Percentiles rank a stretch among this genome's conserved stretches.
These are phyloP conservation scores for Starmerella davenportii DNA, from an alignment of 805 yeast genomes.

Conservation along the genomic window DNA sequence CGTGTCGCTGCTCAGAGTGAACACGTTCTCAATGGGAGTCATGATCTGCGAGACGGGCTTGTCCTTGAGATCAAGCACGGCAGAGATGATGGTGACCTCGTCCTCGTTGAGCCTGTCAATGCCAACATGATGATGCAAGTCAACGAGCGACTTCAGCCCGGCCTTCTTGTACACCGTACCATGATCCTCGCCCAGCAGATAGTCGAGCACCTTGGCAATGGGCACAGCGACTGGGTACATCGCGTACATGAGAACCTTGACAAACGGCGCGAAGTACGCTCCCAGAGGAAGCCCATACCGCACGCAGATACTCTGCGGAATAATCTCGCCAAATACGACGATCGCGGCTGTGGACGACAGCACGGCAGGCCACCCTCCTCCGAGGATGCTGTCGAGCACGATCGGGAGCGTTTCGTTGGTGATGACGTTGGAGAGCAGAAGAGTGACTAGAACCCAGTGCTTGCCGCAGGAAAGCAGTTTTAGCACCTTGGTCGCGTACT, in stretches of 20 bases:
- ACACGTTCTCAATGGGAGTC: constrained; percentile 88
- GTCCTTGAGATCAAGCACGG: constrained; percentile 85
- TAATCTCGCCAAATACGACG: constrained; percentile 88
- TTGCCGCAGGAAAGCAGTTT: constrained; percentile 61
- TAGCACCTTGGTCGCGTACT: constrained; percentile 54
- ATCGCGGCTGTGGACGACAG: constrained; percentile 82
- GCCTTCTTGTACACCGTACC: constrained; percentile 86
- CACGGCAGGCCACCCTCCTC: constrained; percentile 97
- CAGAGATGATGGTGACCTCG: constrained; percentile 88
- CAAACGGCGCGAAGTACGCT: constrained; percentile 78
- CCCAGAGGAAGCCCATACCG: constrained; percentile 86
- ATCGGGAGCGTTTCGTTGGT: constrained; percentile 91
- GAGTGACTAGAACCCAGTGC: constrained; percentile 90
- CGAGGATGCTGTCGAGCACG: constrained; percentile 76
- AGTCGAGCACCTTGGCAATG: constrained; percentile 61
- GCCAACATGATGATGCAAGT: constrained; percentile 86
- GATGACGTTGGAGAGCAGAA: constrained; percentile 68
- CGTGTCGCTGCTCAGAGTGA: constrained; percentile 68
- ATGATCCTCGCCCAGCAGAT: constrained; percentile 80
- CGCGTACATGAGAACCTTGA: constrained; percentile 60
- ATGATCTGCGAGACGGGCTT: constrained; percentile 70
- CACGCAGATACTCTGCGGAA: constrained; percentile 87
- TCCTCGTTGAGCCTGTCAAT: constrained; percentile 83
- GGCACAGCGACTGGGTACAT: constrained; percentile 92
- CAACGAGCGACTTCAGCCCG: constrained; percentile 83